Base-by-base conservation (phyloP, 192 early-diverging fungal genomes). In the Pilobolus umbonatus region DNA sequence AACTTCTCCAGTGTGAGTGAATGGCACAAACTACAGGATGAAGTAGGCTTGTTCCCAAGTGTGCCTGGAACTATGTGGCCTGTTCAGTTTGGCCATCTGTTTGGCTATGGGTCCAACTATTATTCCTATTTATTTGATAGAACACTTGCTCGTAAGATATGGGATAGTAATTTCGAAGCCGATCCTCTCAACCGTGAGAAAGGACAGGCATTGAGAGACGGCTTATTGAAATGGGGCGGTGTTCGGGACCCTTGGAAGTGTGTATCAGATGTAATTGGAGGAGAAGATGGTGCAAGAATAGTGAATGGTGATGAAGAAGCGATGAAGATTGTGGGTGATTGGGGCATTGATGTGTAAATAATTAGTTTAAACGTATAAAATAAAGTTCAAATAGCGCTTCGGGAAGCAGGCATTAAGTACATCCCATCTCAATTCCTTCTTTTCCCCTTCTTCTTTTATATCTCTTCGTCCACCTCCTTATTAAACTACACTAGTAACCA, bases 41-140 rank as follows among this genome's bases (percentile, higher is more conserved):
- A 71, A 0, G 75, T 74, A 25, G 76, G 86, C n/a, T 60, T 88
- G 7, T 88, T 95, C 54, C 85, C 86, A 0, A 80, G 85, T 40
- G 84, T 87, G 4, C 57, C 73, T 1, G 84, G 80, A 5, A 91
- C 94, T 4, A 78, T 78, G 46, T 97, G 92, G 93, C 94, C 94
- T 61, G 85, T 85, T 1, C 89, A 92, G 55, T 97, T 99, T 70
- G 83, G 82, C 2, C 96, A 99, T 56, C 59, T 99, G 65, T 87
- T 88, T 60, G 85, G 86, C 0, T 99, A 99, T 60, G 94, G 94
- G 15, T 88, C 90, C 8, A 88, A 85, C 6, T 99, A 99, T 73
- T 99, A 98, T 52, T 79, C 87, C n/a, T 99, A 99, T 60, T 74
- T 98, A 21, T 92, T 95, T 84, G 86, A 86, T 36, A 79, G 92